Conservation (phyloP, 106 monocot genomes). For the Dioscorea dumetorum region DNA sequence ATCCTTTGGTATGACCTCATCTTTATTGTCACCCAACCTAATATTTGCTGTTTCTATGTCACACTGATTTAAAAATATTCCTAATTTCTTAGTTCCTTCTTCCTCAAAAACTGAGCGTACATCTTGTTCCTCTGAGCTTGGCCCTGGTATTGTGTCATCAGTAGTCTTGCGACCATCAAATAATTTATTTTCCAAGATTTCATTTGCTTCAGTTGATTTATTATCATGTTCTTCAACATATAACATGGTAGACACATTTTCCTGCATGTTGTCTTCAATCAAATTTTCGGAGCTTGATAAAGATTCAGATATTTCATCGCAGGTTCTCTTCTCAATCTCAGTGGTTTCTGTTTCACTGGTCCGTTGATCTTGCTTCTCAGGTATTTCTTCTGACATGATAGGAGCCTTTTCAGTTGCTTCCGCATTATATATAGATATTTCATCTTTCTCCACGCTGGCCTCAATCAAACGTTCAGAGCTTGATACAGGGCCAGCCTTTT, state of each 20-base stretch:
- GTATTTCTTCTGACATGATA: background rate
- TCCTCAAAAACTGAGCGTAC: background rate
- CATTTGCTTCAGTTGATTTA: background rate
- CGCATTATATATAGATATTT: background rate
- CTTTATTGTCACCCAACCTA: background rate
- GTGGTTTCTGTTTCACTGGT: constrained; percentile 6
- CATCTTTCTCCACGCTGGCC: background rate
- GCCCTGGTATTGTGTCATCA: background rate
- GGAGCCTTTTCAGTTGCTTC: background rate
- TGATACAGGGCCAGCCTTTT: background rate
- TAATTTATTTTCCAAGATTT: background rate
- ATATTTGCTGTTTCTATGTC: background rate
- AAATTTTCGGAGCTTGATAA: background rate
- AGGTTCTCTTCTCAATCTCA: background rate
- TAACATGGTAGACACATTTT: background rate
- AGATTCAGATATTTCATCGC: background rate
- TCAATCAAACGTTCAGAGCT: background rate
- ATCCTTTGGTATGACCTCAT: constrained; percentile 3
- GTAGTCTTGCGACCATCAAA: background rate
- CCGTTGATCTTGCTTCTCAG: background rate
- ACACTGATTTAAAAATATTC: background rate
- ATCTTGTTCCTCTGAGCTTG: background rate
- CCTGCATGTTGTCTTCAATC: background rate
- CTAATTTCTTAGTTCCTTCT: background rate
- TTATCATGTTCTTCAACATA: background rate